Base-by-base conservation (phyloP, 179 eudicot species). In the Vitellaria paradoxa region DNA sequence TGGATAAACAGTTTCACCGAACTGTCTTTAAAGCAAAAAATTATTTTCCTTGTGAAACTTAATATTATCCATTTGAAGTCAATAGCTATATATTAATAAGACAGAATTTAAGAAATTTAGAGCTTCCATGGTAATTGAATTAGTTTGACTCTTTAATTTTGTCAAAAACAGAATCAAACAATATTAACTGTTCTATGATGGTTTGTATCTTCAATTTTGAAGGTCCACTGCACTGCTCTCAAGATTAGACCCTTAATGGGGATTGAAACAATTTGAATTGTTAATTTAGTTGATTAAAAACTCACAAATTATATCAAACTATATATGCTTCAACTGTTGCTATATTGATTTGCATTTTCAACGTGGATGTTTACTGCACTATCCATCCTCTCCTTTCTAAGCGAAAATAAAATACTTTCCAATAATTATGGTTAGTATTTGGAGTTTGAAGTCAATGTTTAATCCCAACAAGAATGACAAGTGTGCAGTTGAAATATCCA, bases 131-230 rank as follows among this genome's bases (percentile, higher is more conserved):
- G 53, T 45, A 13, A 9, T n/a, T 57, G n/a, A 59, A 42, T 18
- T 53, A 57, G n/a, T 42, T 73, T 73, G 26, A 57, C 76, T 37
- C 66, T 13, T 74, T 61, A 20, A 20, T 60, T 61, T 15, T 17
- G 66, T 14, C 2, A 3, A 61, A n/a, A n/a, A n/a, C n/a, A n/a
- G n/a, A n/a, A n/a, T n/a, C n/a, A n/a, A n/a, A n/a, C n/a, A n/a
- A n/a, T n/a, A n/a, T n/a, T n/a, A n/a, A n/a, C n/a, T n/a, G n/a
- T n/a, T n/a, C n/a, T 56, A 56, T 56, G 18, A 20, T 56, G n/a
- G 61, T 23, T 21, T 47, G 24, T 21, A 15, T 12, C 9, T 26
- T 69, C 46, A 20, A 46, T 42, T 47, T 20, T 7, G 37, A 68
- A 24, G 18, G 20, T 46, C 56, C 56, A 68, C 72, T 68, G 45